A percentile compares a stretch with the other conserved stretches of the same genome.
Conservation (phyloP, 257 asterid genomes). For the Scutellaria barbata region DNA sequence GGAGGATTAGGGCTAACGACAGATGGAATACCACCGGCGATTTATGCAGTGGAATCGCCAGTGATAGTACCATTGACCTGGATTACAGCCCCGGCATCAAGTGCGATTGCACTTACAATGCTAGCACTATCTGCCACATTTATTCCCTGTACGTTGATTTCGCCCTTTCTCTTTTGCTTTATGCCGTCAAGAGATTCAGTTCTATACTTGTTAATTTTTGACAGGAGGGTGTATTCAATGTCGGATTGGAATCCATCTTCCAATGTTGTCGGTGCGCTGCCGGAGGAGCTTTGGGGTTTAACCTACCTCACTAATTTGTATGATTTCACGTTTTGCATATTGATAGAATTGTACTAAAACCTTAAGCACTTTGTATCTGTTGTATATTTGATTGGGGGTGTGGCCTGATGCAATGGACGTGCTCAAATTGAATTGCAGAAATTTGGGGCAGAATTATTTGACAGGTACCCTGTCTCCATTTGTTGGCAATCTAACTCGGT, state of each 20-base stretch:
- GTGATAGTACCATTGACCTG: slow-evolving; percentile 38
- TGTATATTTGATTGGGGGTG: too few relatives aligned
- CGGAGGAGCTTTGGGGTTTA: slow-evolving; percentile 66
- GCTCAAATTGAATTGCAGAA: slow-evolving; percentile 43
- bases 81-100: slow-evolving; percentile 57
- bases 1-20: slow-evolving; percentile 42
- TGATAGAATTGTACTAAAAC: background rate
- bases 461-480: slow-evolving; percentile 67
- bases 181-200: slow-evolving; percentile 2
- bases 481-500: slow-evolving; percentile 57
- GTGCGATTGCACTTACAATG: slow-evolving; percentile 63
- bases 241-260: slow-evolving; percentile 33
- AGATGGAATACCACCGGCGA: slow-evolving; percentile 72
- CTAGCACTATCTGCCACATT: slow-evolving; percentile 49
- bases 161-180: background rate
- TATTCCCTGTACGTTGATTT: slow-evolving; percentile 40
- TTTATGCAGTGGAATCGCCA: slow-evolving; percentile 64
- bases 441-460: slow-evolving; percentile 61
- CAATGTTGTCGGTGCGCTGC: slow-evolving; percentile 51
- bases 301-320: slow-evolving; percentile 56
- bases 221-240: slow-evolving; percentile 56
- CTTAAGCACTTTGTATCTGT: too few relatives aligned
- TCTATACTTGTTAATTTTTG: background rate
- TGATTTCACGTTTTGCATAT: slow-evolving; percentile 8
- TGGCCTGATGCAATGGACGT: background rate